Percentiles rank a stretch among this genome's conserved stretches.
Conservation (phyloP, 768 basidiomycete species). For the Russula emetica region DNA sequence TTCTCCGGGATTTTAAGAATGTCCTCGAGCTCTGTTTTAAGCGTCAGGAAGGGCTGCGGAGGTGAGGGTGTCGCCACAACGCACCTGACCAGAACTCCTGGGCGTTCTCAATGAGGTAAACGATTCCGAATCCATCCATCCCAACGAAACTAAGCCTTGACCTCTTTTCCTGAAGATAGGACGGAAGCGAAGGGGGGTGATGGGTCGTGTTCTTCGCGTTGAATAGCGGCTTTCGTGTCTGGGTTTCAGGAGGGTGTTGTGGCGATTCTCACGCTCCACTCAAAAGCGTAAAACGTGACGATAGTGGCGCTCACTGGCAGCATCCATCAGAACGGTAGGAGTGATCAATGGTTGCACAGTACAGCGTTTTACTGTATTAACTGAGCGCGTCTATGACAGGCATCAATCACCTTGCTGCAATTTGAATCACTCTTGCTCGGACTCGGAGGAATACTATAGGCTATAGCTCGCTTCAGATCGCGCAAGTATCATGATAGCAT, state of each 20-base stretch:
- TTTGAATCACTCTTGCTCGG: background rate
- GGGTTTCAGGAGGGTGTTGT: background rate
- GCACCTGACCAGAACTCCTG: constrained; percentile 90
- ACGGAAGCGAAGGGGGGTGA: background rate
- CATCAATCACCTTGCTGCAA: background rate
- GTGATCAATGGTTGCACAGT: too few species aligned
- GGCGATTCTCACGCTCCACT: constrained; percentile 1
- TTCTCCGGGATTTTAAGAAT: constrained; percentile 63
- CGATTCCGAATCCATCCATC: constrained; percentile 72
- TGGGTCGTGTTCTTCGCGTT: background rate
- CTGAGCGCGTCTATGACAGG: background rate
- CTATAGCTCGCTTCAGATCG: background rate
- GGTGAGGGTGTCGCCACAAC: constrained; percentile 31
- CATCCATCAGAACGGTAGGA: too few species aligned
- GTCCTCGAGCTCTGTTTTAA: constrained; percentile 75
- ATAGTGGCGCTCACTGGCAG: too few species aligned
- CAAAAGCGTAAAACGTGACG: too few species aligned
- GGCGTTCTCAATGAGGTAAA: constrained; percentile 75
- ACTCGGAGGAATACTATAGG: too few species aligned
- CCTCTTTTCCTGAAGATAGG: background rate
- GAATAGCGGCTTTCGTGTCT: background rate
- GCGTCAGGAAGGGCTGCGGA: constrained; percentile 8
- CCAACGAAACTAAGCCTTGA: background rate
- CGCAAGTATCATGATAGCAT: background rate
- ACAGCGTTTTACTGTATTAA: too few species aligned